A percentile compares a stretch with the other conserved stretches of the same genome.
These are phyloP conservation scores for Lepidium sativum DNA, from an alignment of 345 rosid genomes.

Conservation along the genomic window DNA sequence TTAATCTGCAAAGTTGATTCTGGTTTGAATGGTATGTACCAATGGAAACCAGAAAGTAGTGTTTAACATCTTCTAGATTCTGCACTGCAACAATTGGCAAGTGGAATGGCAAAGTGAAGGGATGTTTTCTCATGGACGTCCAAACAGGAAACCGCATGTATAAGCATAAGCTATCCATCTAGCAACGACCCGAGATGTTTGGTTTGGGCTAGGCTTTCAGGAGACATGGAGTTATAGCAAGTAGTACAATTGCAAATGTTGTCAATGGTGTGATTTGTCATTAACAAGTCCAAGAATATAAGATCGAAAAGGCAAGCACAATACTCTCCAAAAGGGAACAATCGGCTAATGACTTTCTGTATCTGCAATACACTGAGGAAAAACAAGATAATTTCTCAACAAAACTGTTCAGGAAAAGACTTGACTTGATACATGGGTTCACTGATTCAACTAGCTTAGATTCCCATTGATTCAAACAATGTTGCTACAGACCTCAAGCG, in stretches of 20 bases:
- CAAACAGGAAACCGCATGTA: slow-evolving; percentile 80
- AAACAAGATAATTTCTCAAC: background rate
- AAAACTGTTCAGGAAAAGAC: background rate
- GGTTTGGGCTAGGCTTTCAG: slow-evolving; percentile 70
- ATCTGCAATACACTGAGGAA: slow-evolving; percentile 45
- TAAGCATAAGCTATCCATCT: slow-evolving; percentile 84
- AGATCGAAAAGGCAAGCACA: slow-evolving; percentile 47
- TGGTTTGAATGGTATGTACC: slow-evolving; percentile 31
- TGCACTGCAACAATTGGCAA: slow-evolving; percentile 65
- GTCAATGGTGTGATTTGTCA: slow-evolving; percentile 61
- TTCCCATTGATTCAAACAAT: background rate
- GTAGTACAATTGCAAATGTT: slow-evolving; percentile 64
- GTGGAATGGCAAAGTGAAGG: slow-evolving; percentile 77
- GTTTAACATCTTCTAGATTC: slow-evolving; percentile 76
- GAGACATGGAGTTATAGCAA: slow-evolving; percentile 71
- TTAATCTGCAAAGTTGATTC: background rate
- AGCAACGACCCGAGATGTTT: slow-evolving; percentile 36
- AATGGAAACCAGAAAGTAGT: slow-evolving; percentile 67
- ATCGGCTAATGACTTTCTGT: slow-evolving; percentile 55
- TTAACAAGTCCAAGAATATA: background rate
- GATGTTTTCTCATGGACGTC: slow-evolving; percentile 98
- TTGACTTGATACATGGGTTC: background rate
- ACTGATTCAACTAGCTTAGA: background rate
- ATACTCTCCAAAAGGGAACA: slow-evolving; percentile 99
- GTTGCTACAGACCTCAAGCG: too few relatives aligned